These are phyloP conservation scores for Colletotrichum navitas DNA, from an alignment of 2,329 filamentous ascomycete species.

Conservation along the genomic window DNA sequence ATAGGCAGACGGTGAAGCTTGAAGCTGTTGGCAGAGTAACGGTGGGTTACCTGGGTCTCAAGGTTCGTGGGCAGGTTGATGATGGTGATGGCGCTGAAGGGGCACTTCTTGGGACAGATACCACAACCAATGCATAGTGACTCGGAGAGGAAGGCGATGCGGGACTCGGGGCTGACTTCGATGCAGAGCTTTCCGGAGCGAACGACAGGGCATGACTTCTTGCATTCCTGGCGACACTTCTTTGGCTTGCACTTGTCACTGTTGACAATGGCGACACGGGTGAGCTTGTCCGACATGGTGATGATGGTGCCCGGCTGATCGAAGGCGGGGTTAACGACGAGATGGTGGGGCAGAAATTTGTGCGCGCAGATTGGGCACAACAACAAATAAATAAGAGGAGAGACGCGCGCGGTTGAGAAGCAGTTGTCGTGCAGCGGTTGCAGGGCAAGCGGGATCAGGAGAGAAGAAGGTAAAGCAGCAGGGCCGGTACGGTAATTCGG, in stretches of 20 bases:
- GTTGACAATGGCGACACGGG: constrained; percentile 99
- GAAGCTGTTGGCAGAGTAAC: constrained; percentile 99
- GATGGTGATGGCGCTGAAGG: constrained; percentile 98
- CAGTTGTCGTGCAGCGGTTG: constrained; percentile 5
- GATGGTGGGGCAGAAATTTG: constrained; percentile 36
- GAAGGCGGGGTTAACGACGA: constrained; percentile 38
- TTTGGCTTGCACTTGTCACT: constrained; percentile 81
- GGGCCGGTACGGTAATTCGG: constrained; percentile 32
- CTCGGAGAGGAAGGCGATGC: constrained; percentile 98
- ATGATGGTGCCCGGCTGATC: constrained; percentile 45
- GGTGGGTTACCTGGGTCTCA: constrained; percentile 97
- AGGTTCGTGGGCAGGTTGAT: constrained; percentile 99
- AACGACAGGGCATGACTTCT: constrained; percentile 97
- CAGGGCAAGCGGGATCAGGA: neutral
- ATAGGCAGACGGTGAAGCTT: constrained; percentile 97
- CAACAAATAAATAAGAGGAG: constrained; percentile 22
- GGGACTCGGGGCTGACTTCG: constrained; percentile 88
- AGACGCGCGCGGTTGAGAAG: neutral
- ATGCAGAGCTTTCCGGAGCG: constrained; percentile 98
- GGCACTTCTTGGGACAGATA: constrained; percentile 99
- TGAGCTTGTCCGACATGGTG: constrained; percentile 93
- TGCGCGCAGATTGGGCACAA: constrained; percentile 16
- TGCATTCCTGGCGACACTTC: constrained; percentile 99
- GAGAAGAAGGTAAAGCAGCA: constrained; percentile 7
- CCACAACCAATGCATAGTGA: constrained; percentile 96